Evolutionary conservation across 129 eudicot species (phyloP), one percentile per base, ranked within the genome.

Genomic region (Centaurea solstitialis): DNA sequence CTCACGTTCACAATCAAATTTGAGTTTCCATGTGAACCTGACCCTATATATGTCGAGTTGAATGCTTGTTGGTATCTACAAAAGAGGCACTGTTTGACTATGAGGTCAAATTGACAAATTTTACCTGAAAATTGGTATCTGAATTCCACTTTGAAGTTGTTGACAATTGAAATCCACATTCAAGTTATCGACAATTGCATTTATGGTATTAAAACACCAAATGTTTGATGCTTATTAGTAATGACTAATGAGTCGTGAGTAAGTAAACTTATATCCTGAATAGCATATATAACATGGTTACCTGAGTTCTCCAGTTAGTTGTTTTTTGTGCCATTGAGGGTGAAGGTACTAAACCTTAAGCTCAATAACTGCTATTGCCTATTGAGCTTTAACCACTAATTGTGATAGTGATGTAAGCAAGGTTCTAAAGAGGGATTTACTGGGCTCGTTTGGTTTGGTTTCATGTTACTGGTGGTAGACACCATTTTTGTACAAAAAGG

Each of bases 121-220:
- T 17, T 70, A 70, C 50, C 66, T 37, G 9, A 35, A 13, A 64
- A 21, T 21, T 39, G 22, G 40, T 64, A 4, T 53, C 21, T 76
- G 80, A 21, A n/a, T 37, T 35, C 3, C 4, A 10, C 11, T 10
- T 70, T 37, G 17, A 17, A 70, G 7, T 70, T 15, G 6, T 68
- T 68, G 30, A 28, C 15, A 26, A n/a, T 43, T 70, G 21, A 53
- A 65, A 9, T 66, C 5, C 22, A 24, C 21, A 23, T 38, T 70
- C 62, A 70, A 30, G 7, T 70, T 17, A 18, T 69, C 47, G 23
- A 33, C 23, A 12, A 28, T 45, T 70, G 61, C 17, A 5, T 81
- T 9, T 24, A 66, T 24, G 68, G 69, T 79, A 69, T 18, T 4
- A 21, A 20, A 69, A 24, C n/a, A 41, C 73, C 73, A 67, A 78